A percentile compares a stretch with the other conserved stretches of the same genome.
These are phyloP conservation scores for Fusarium foetens DNA, from an alignment of 2,329 filamentous ascomycete genomes.

Conservation along the genomic window DNA sequence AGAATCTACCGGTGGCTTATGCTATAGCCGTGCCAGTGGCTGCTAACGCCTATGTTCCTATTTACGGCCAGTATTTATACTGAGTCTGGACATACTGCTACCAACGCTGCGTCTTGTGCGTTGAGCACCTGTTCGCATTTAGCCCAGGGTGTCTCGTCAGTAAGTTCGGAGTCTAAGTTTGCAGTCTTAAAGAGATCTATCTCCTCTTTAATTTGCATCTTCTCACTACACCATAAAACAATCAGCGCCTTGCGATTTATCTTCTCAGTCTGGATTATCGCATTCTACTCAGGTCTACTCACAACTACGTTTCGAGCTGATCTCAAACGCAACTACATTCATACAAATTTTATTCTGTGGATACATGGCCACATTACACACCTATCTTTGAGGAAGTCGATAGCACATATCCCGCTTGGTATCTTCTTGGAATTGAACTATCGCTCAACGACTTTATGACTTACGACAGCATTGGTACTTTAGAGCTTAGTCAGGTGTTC, in stretches of 20 bases:
- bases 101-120: neutral
- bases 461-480: neutral
- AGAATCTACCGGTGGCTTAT: neutral
- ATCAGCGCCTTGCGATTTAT: no score
- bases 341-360: neutral
- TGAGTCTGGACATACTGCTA: neutral
- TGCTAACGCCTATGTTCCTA: neutral
- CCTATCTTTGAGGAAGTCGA: fast-evolving
- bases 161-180: fast-evolving
- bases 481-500: neutral
- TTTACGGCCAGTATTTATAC: neutral
- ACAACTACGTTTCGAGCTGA: fast-evolving
- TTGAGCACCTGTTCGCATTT: neutral
- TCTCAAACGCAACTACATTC: fast-evolving
- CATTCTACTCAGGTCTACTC: no score
- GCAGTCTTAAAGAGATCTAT: fast-evolving
- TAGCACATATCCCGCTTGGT: neutral
- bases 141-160: neutral
- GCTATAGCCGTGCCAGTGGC: neutral
- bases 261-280: neutral
- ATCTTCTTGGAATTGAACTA: fast-evolving
- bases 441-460: neutral
- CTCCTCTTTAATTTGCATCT: neutral
- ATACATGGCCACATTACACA: neutral
- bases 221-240: neutral